Conservation (phyloP, 495 filamentous ascomycete species). For the Penicillium samsonianum region DNA sequence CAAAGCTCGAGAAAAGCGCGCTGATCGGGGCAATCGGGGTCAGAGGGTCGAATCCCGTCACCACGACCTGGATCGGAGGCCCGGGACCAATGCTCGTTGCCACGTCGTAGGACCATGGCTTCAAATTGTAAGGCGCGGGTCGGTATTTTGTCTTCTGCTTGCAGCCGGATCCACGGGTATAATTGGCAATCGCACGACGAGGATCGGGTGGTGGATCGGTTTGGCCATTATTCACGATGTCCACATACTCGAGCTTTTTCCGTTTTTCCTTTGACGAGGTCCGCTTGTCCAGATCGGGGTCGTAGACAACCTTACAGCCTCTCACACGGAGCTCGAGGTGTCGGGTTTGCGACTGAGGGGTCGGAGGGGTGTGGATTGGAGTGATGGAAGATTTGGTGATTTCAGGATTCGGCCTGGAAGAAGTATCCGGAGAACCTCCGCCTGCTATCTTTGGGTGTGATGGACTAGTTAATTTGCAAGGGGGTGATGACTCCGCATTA, state of each 20-base stretch:
- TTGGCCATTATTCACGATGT: conserved; percentile 65
- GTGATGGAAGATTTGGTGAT: conserved; percentile 42
- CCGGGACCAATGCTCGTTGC: conserved; percentile 82
- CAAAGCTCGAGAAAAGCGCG: conserved; percentile 81
- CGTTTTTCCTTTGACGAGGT: conserved; percentile 62
- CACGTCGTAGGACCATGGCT: conserved; percentile 74
- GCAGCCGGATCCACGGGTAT: conserved; percentile 56
- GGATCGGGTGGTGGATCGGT: conserved; percentile 74
- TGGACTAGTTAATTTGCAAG: conserved; percentile 57
- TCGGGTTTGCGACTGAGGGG: conserved; percentile 59
- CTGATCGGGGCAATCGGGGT: conserved; percentile 74
- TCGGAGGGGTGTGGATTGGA: conserved; percentile 52
- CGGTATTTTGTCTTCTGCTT: conserved; percentile 75
- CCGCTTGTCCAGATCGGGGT: conserved; percentile 69
- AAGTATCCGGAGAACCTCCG: conserved; percentile 21
- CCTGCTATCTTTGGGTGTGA: conserved; percentile 39
- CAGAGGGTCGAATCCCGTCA: conserved; percentile 91
- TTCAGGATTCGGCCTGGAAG: conserved; percentile 17
- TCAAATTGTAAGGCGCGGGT: conserved; percentile 73
- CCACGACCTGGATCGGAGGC: conserved; percentile 84
- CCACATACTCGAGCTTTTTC: conserved; percentile 69
- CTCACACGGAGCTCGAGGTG: conserved; percentile 58
- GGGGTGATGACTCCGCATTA: conserved; percentile 72
- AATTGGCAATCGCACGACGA: conserved; percentile 65
- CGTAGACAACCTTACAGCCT: conserved; percentile 70